These are phyloP conservation scores for Castanospermum australe DNA, from an alignment of 306 rosid genomes.

Conservation along the genomic window DNA sequence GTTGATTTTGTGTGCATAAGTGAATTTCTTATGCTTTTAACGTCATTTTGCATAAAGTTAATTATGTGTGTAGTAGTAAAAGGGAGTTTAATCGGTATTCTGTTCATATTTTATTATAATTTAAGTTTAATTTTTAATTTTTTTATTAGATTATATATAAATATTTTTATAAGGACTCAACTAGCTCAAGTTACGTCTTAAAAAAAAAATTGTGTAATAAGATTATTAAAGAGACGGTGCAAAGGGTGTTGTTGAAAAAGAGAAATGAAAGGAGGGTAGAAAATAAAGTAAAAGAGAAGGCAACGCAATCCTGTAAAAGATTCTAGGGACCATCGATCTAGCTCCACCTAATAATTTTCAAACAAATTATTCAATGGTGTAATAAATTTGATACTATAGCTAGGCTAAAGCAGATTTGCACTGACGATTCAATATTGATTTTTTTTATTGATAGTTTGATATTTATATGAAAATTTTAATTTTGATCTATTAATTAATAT, in stretches of 20 bases:
- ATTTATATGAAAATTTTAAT: no score
- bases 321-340: not conserved
- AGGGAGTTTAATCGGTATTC: no score
- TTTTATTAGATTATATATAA: no score
- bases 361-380: not conserved
- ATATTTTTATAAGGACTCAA: no score
- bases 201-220: no score
- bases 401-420: no score
- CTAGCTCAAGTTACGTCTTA: no score
- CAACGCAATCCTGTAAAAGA: not conserved
- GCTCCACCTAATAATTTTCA: not conserved
- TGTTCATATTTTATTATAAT: no score
- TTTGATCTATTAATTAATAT: no score
- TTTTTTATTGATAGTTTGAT: no score
- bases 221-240: not conserved
- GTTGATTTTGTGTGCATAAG: not conserved
- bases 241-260: not conserved
- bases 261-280: not conserved
- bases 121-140: no score
- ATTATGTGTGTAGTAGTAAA: not conserved
- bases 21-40: not conserved
- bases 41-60: slow-evolving; percentile 1
- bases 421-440: no score
- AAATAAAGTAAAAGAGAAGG: not conserved
- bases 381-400: not conserved